Evolutionary conservation across 2,329 filamentous ascomycete genomes (phyloP).

Genomic region (Fusarium nodosum): DNA sequence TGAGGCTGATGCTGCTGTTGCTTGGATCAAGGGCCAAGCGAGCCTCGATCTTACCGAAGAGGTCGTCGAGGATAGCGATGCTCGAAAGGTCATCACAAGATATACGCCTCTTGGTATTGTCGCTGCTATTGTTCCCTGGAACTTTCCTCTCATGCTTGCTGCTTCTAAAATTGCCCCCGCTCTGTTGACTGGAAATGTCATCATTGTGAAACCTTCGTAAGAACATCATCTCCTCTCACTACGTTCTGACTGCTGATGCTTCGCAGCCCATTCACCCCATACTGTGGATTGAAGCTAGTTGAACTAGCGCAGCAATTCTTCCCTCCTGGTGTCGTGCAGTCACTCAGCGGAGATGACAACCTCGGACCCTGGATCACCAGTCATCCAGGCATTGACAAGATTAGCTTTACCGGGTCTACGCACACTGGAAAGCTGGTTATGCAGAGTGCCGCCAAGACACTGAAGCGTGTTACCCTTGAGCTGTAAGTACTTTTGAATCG

Average conservation of each 20-base stretch:
- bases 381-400: conserved; percentile 72
- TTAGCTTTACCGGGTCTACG: conserved; percentile 74
- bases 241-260: fast-evolving
- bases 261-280: conserved; percentile 65
- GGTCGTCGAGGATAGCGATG: conserved; percentile 56
- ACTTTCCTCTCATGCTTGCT: conserved; percentile 67
- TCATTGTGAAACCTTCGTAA: conserved; percentile 69
- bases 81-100: conserved; percentile 50
- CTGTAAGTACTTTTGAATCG: conserved; percentile 51
- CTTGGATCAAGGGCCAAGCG: conserved; percentile 51
- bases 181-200: conserved; percentile 67
- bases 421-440: conserved; percentile 73
- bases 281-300: conserved; percentile 69
- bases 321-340: conserved; percentile 73
- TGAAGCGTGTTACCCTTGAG: conserved; percentile 73
- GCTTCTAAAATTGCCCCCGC: conserved; percentile 69
- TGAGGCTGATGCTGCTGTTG: conserved; percentile 46
- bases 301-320: conserved; percentile 71
- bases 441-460: conserved; percentile 66
- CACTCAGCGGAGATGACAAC: conserved; percentile 70
- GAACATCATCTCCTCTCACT: neutral
- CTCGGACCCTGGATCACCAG: conserved; percentile 70
- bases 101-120: conserved; percentile 60
- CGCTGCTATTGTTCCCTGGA: conserved; percentile 68
- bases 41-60: conserved; percentile 52